A percentile compares a stretch with the other conserved stretches of the same genome.
phyloP scores from a whole-genome alignment of 768 basidiomycete species.

The Tricholoma hemisulphureum region DNA sequence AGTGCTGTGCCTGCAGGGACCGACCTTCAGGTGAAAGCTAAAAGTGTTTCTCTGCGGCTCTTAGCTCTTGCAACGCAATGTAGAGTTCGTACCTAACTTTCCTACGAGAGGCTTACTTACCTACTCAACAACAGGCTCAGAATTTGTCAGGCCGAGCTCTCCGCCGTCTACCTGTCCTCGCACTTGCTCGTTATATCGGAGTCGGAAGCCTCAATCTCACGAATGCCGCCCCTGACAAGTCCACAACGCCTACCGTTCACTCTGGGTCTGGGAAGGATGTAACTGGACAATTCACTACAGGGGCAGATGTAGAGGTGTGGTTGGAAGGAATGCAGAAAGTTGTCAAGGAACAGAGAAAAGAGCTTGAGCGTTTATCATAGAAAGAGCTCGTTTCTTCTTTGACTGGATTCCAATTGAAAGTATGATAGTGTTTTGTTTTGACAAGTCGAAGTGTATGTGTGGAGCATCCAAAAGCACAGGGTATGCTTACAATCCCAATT shows the following conservation, averaged over 20 bases:
- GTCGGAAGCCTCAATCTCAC: constrained; percentile 35
- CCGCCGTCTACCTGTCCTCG: constrained; percentile 90
- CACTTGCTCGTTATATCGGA: constrained; percentile 81
- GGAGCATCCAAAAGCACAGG: no score
- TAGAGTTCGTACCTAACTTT: constrained; percentile 52
- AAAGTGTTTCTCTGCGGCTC: constrained; percentile 55
- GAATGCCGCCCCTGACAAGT: constrained; percentile 1
- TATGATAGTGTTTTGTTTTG: neutral
- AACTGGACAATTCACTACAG: constrained; percentile 14
- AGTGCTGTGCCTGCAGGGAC: constrained; percentile 9
- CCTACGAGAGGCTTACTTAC: neutral
- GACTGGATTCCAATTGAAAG: neutral
- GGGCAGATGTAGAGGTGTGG: constrained; percentile 66
- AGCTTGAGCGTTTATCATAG: constrained; percentile 47
- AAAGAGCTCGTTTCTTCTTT: constrained; percentile 3
- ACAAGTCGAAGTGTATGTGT: no score
- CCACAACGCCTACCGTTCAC: constrained; percentile 2
- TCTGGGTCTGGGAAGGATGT: constrained; percentile 2
- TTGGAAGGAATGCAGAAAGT: constrained; percentile 82
- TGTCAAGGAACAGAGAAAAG: constrained; percentile 55
- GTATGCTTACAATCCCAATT: no score
- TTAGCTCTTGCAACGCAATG: constrained; percentile 73
- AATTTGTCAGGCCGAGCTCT: constrained; percentile 92
- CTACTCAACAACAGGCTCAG: constrained; percentile 46
- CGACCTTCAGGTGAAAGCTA: constrained; percentile 48